Percentiles rank a stretch among this genome's conserved stretches.
phyloP scores from a whole-genome alignment of 192 early-diverging fungal species.

The Rhizophlyctis rosea region DNA sequence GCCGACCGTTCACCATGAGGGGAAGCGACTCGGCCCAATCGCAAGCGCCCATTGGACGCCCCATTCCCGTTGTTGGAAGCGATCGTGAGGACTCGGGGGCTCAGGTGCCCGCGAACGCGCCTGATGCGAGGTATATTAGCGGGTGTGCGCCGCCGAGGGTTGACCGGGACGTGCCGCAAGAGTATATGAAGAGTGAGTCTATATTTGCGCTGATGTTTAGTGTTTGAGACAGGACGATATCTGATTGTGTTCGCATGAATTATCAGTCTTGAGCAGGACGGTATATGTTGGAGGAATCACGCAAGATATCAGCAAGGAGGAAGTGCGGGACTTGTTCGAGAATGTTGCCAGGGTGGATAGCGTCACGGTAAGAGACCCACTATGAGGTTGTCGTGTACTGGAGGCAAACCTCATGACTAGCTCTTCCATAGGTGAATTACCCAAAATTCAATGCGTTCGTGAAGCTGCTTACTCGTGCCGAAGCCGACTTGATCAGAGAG shows the following conservation, averaged over 20 bases:
- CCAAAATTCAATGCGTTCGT: constrained; percentile 50
- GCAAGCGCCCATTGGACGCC: constrained; percentile 21
- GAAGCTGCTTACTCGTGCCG: constrained; percentile 47
- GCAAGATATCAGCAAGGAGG: constrained; percentile 34
- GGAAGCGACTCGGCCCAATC: too few relatives aligned
- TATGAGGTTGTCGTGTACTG: background rate
- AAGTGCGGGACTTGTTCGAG: constrained; percentile 39
- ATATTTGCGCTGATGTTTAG: constrained; percentile 1
- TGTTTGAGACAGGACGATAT: background rate
- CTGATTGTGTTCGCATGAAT: constrained; percentile 2
- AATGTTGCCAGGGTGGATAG: constrained; percentile 44
- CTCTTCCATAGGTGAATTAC: constrained; percentile 47
- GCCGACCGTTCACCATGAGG: too few relatives aligned
- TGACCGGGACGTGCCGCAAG: constrained; percentile 28
- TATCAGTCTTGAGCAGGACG: constrained; percentile 47
- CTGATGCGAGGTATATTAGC: background rate
- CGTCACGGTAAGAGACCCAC: constrained; percentile 32
- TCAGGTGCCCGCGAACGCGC: background rate
- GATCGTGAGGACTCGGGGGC: constrained; percentile 19
- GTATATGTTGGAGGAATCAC: constrained; percentile 47
- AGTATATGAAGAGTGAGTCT: constrained; percentile 40
- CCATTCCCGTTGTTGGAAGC: constrained; percentile 29
- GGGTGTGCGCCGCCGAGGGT: constrained; percentile 11
- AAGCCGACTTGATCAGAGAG: constrained; percentile 42
- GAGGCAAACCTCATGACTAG: background rate